These are phyloP conservation scores for Stentor coeruleus DNA, from an alignment of 73 alveolate species.

Conservation along the genomic window DNA sequence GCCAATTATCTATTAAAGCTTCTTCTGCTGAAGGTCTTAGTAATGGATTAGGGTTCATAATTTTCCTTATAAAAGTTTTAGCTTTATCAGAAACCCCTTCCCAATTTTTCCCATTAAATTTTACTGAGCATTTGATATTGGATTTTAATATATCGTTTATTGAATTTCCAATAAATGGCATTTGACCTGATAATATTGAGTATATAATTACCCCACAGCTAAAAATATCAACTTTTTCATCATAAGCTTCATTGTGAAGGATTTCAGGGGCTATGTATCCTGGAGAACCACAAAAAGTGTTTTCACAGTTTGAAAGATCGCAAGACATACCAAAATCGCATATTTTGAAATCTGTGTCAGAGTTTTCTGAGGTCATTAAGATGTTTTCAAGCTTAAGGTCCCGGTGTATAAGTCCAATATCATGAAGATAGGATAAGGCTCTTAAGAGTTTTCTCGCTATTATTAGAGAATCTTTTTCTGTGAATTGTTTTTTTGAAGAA, in stretches of 20 bases:
- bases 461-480: too few relatives aligned
- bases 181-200: neutral
- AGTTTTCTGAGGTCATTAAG: neutral
- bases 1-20: conserved; percentile 79
- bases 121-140: neutral
- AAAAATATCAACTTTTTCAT: neutral
- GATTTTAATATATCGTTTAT: neutral
- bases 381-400: conserved; percentile 49
- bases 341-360: neutral
- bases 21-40: conserved; percentile 76
- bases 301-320: neutral
- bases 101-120: conserved; percentile 20
- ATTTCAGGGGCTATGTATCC: neutral
- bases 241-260: neutral
- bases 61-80: conserved; percentile 74
- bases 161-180: neutral
- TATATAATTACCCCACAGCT: neutral
- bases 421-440: conserved; percentile 37
- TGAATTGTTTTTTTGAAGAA: too few relatives aligned
- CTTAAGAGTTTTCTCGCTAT: conserved; percentile 5
- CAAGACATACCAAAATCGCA: neutral
- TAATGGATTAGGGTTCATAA: conserved; percentile 71
- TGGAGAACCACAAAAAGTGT: neutral
- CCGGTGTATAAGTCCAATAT: conserved; percentile 32
- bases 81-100: conserved; percentile 58